These are phyloP conservation scores for Trichoderma semiorbis DNA, from an alignment of 2,329 filamentous ascomycete genomes.

Conservation along the genomic window DNA sequence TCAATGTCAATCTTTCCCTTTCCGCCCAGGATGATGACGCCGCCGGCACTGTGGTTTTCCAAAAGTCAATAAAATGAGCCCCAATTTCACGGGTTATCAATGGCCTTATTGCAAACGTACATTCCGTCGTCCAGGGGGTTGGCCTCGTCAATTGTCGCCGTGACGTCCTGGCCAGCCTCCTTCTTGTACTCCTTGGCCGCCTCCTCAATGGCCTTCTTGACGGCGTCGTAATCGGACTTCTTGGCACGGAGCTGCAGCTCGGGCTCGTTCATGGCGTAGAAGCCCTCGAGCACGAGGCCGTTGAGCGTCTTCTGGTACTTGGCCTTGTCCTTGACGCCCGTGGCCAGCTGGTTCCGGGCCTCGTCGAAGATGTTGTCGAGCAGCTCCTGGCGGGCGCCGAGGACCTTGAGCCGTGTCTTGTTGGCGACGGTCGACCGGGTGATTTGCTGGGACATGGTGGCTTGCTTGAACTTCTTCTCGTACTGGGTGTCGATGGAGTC, in stretches of 20 bases:
- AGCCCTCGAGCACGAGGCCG: conserved; percentile 80
- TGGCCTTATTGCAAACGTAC: conserved; percentile 56
- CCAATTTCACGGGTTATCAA: conserved; percentile 3
- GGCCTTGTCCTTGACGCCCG: conserved; percentile 61
- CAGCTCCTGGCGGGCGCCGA: conserved; percentile 83
- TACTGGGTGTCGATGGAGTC: conserved; percentile 87
- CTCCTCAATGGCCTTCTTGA: conserved; percentile 73
- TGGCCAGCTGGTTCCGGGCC: conserved; percentile 66
- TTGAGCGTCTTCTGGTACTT: conserved; percentile 76
- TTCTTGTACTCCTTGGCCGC: conserved; percentile 83
- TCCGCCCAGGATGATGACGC: conserved; percentile 74
- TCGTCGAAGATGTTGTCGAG: conserved; percentile 86
- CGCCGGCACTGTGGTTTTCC: conserved; percentile 64
- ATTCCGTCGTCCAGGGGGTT: conserved; percentile 75
- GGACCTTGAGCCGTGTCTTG: conserved; percentile 87
- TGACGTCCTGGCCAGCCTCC: conserved; percentile 65
- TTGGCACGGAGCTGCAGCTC: conserved; percentile 71
- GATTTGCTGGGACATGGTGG: conserved; percentile 97
- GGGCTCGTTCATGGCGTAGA: conserved; percentile 82
- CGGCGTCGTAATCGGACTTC: conserved; percentile 71
- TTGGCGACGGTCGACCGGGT: conserved; percentile 94
- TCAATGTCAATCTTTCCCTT: conserved; percentile 95
- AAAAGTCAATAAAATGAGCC: conserved; percentile 20
- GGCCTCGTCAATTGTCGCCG: conserved; percentile 71
- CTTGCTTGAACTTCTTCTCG: conserved; percentile 99